Evolutionary conservation across 2,329 filamentous ascomycete genomes (phyloP).

Genomic region (Penicillium brevicompactum): DNA sequence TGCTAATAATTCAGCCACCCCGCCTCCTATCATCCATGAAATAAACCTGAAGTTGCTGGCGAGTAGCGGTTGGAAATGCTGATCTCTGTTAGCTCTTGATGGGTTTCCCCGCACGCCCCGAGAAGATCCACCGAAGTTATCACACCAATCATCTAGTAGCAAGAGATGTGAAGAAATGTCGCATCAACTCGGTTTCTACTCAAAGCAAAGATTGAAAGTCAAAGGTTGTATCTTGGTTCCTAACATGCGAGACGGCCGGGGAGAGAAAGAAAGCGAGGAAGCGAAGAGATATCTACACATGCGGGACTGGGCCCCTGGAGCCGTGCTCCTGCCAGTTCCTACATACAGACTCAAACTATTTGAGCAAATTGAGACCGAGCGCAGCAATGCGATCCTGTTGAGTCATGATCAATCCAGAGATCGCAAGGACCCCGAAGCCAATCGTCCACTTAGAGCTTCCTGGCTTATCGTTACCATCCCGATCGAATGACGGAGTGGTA

Average conservation of each 20-base stretch:
- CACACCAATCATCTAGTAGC: neutral
- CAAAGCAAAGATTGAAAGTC: no score
- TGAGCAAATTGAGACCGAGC: constrained; percentile 2
- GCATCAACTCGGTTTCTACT: neutral
- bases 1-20: no score
- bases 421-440: constrained; percentile 12
- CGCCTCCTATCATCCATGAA: no score
- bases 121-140: neutral
- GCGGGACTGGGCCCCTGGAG: no score
- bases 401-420: constrained; percentile 6
- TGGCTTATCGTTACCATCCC: constrained; percentile 18
- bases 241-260: no score
- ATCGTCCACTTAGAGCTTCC: constrained; percentile 12
- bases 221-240: no score
- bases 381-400: neutral
- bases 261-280: no score
- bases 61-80: neutral
- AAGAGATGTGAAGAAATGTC: neutral
- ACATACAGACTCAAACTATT: neutral
- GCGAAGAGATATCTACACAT: no score
- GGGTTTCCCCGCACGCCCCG: neutral
- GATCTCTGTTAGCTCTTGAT: neutral
- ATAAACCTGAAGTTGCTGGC: neutral
- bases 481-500: constrained; percentile 17
- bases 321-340: neutral